These are phyloP conservation scores for Curvularia hawaiiensis DNA, from an alignment of 2,329 filamentous ascomycete species.

Conservation along the genomic window DNA sequence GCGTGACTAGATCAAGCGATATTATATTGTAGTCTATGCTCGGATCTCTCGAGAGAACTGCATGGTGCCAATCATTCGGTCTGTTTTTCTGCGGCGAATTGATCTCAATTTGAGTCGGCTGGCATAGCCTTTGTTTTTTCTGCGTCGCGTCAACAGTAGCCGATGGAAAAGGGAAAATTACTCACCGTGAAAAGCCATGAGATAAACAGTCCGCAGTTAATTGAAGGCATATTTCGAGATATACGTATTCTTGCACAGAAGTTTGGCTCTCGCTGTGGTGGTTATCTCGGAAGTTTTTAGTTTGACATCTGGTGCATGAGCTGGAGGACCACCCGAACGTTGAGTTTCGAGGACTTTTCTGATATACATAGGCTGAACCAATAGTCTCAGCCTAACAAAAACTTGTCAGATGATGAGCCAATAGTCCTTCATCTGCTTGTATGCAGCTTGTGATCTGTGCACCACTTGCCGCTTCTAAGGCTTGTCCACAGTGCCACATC, in stretches of 20 bases:
- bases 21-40: background rate
- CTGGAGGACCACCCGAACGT: background rate
- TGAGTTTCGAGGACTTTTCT: background rate
- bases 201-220: background rate
- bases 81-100: background rate
- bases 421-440: background rate
- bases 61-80: background rate
- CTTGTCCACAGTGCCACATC: background rate
- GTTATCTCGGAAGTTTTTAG: background rate
- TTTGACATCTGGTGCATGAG: background rate
- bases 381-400: background rate
- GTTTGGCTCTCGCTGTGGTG: too few relatives aligned
- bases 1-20: background rate
- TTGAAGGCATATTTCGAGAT: background rate
- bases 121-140: background rate
- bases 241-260: background rate
- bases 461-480: background rate
- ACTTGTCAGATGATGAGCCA: background rate
- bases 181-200: background rate
- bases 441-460: background rate
- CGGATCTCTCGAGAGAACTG: background rate
- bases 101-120: background rate
- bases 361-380: background rate
- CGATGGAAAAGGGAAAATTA: too few relatives aligned
- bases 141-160: background rate